A percentile compares a stretch with the other conserved stretches of the same genome.
Conservation (phyloP, 306 rosid genomes). For the Glycine latifolia region DNA sequence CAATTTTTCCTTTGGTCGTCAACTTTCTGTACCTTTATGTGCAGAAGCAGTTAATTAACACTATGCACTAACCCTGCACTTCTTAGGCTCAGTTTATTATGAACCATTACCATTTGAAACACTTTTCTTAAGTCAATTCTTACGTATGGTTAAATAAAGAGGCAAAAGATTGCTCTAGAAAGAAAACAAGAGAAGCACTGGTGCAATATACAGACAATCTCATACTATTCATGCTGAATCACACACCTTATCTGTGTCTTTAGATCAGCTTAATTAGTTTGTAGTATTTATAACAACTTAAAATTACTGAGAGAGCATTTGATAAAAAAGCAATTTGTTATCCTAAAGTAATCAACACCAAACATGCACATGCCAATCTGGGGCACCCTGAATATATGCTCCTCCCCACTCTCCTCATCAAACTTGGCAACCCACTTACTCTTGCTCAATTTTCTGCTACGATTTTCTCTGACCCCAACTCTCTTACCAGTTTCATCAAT, state of each 20-base stretch:
- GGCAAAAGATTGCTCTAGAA: slow-evolving; percentile 5
- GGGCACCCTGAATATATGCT: slow-evolving; percentile 62
- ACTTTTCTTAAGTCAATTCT: background rate
- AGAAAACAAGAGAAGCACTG: background rate
- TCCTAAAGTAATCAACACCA: background rate
- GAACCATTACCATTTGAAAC: background rate
- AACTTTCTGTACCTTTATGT: slow-evolving; percentile 12
- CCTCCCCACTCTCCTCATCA: slow-evolving; percentile 71
- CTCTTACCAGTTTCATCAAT: slow-evolving; percentile 31
- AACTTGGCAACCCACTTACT: slow-evolving; percentile 66
- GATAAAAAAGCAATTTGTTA: background rate
- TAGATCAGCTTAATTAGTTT: background rate
- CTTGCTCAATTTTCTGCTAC: slow-evolving; percentile 38
- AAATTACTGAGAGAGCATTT: background rate
- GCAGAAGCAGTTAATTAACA: background rate
- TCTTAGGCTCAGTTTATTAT: background rate
- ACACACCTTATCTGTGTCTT: background rate
- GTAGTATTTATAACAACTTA: background rate
- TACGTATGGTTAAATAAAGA: background rate
- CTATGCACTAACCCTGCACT: background rate
- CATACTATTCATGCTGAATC: slow-evolving; percentile 1
- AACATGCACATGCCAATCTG: slow-evolving; percentile 29
- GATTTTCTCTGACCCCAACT: slow-evolving; percentile 10
- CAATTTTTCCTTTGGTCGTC: background rate
- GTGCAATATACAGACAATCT: background rate